Percentiles rank a stretch among this genome's conserved stretches.
Evolutionary conservation across 2,329 filamentous ascomycete genomes (phyloP).

Genomic region (Trichoderma sp.): DNA sequence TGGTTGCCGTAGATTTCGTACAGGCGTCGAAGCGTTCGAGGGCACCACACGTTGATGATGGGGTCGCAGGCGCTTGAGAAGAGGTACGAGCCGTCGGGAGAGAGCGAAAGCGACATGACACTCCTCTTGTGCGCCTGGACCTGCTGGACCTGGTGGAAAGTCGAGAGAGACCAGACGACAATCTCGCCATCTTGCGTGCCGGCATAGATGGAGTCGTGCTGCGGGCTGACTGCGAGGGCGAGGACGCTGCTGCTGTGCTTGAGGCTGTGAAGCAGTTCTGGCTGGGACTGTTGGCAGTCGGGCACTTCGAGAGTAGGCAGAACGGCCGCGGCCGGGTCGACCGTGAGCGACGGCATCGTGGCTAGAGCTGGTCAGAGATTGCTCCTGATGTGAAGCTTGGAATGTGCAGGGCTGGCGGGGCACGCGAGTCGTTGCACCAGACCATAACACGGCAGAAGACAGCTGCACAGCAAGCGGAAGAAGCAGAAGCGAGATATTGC

Average conservation of each 20-base stretch:
- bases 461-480: background rate
- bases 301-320: slow-evolving; percentile 27
- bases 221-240: slow-evolving; percentile 75
- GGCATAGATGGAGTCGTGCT: slow-evolving; percentile 80
- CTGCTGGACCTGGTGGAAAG: slow-evolving; percentile 75
- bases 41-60: slow-evolving; percentile 92
- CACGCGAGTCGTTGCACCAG: slow-evolving; percentile 9
- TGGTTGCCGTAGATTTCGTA: slow-evolving; percentile 93
- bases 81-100: slow-evolving; percentile 71
- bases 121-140: slow-evolving; percentile 91
- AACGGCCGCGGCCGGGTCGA: slow-evolving; percentile 20
- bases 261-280: slow-evolving; percentile 73
- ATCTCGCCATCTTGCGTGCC: slow-evolving; percentile 95
- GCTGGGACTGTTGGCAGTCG: slow-evolving; percentile 38
- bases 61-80: slow-evolving; percentile 94
- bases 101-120: slow-evolving; percentile 82
- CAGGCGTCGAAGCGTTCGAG: slow-evolving; percentile 70
- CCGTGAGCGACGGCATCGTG: slow-evolving; percentile 26
- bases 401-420: slow-evolving; percentile 11
- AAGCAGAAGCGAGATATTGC: background rate
- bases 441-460: background rate
- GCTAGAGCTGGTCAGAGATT: slow-evolving; percentile 4
- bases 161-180: slow-evolving; percentile 84
- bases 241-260: slow-evolving; percentile 79
- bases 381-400: background rate